phyloP scores from a whole-genome alignment of 2,329 filamentous ascomycete genomes.

The Passalora sequoiae region DNA sequence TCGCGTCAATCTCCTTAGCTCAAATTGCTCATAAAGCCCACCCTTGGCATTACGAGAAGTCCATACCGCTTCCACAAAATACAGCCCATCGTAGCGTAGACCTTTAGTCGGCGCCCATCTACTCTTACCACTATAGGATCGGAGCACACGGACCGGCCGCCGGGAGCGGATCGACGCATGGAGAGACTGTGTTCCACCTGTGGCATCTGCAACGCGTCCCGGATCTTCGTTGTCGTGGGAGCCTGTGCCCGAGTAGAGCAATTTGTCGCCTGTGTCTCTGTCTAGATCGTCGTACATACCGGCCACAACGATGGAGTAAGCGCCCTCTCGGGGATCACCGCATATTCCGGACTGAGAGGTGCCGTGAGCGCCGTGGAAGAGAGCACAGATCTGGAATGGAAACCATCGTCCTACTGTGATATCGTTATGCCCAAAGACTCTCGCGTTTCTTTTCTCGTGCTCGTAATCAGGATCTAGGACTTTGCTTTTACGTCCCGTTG shows the following conservation, averaged over 20 bases:
- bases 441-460: slow-evolving; percentile 13
- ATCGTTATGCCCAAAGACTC: slow-evolving; percentile 25
- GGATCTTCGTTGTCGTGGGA: slow-evolving; percentile 25
- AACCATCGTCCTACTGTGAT: slow-evolving; percentile 25
- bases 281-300: slow-evolving; percentile 26
- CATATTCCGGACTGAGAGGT: slow-evolving; percentile 22
- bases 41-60: slow-evolving; percentile 21
- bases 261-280: slow-evolving; percentile 18
- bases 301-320: slow-evolving; percentile 25
- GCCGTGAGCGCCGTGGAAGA: slow-evolving; percentile 27
- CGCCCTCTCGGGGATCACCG: slow-evolving; percentile 17
- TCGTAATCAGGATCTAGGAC: slow-evolving; percentile 13
- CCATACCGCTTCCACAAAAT: slow-evolving; percentile 14
- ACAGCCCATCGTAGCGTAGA: slow-evolving; percentile 27
- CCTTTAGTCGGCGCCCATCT: slow-evolving; percentile 18
- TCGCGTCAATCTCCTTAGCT: slow-evolving; percentile 16
- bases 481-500: slow-evolving; percentile 9
- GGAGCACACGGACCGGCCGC: slow-evolving; percentile 23
- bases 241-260: slow-evolving; percentile 27
- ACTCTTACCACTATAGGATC: slow-evolving; percentile 13
- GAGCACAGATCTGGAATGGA: slow-evolving; percentile 19
- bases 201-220: slow-evolving; percentile 12
- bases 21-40: slow-evolving; percentile 28
- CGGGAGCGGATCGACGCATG: slow-evolving; percentile 12
- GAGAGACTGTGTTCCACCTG: slow-evolving; percentile 17